Evolutionary conservation across 2,329 filamentous ascomycete genomes (phyloP), one percentile per base, ranked within the genome.

Genomic region (Fusarium virguliforme): DNA sequence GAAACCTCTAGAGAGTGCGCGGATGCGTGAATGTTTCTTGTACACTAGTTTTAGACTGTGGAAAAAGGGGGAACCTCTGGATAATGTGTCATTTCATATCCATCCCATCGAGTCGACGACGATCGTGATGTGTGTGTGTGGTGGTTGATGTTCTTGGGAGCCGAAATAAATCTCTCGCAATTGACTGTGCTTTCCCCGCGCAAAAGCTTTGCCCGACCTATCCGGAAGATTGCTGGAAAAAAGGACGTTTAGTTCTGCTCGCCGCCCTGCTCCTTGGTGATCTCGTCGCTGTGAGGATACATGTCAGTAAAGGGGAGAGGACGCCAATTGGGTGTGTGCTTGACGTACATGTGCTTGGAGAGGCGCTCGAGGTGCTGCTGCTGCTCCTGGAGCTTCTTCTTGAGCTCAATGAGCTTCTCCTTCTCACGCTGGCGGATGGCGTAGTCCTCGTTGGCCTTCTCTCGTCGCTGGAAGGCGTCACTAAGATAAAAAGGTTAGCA

Each of bases 381-480:
- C 86, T 97, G 94, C 82, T 93, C 90, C 70, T 83, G 78, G 73
- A 98, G 88, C 86, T 89, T 90, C 85, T 88, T 86, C 83, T 89
- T 91, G 76, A 97, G 90, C 80, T 89, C 89, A 58, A 88, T 76
- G 70, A 98, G 91, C 94, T 97, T 98, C 85, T 95, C 91, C 85
- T 90, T 90, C 89, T 98, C 96, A 80, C 94, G 93, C 85, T 92
- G 86, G 78, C 90, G 90, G 84, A 99, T 94, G 84, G 92, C 93
- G 76, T 89, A 89, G 81, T 94, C 91, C 86, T 98, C 96, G 80
- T 85, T 88, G 74, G 95, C 95, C 80, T 91, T 89, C 85, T 99
- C 96, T 77, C 96, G 94, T 85, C 92, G 92, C 85, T 91, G 94
- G 89, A 98, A 99, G 63, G 94, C 90, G 80, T 99, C 95, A 76